phyloP scores from a whole-genome alignment of 2,329 filamentous ascomycete genomes.

The Fusarium sp. region DNA sequence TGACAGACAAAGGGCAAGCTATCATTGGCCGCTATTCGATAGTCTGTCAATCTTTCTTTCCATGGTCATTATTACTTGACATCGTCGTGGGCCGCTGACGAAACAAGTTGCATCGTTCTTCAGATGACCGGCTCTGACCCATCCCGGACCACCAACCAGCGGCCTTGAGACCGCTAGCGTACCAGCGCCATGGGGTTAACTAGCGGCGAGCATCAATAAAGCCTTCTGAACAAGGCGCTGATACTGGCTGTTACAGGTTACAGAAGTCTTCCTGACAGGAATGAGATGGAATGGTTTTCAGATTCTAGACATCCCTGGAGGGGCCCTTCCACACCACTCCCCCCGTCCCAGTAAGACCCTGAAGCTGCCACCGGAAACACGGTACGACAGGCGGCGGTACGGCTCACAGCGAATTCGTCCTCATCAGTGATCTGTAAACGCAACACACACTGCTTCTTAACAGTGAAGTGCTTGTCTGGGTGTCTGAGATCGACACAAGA shows the following conservation, averaged over 20 bases:
- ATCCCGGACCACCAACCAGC: constrained; percentile 31
- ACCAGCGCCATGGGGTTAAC: constrained; percentile 41
- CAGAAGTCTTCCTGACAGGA: constrained; percentile 30
- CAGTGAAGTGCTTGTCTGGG: constrained; percentile 22
- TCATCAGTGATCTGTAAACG: constrained; percentile 30
- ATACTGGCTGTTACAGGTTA: constrained; percentile 37
- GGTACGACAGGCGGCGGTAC: constrained; percentile 34
- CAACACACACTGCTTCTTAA: constrained; percentile 12
- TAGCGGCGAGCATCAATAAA: constrained; percentile 29
- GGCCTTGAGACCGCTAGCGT: constrained; percentile 40
- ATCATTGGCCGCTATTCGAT: constrained; percentile 19
- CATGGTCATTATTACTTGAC: constrained; percentile 24
- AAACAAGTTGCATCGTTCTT: constrained; percentile 39
- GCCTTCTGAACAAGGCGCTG: constrained; percentile 14
- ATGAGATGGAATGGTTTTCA: constrained; percentile 35
- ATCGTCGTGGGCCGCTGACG: constrained; percentile 38
- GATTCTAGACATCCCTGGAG: constrained; percentile 26
- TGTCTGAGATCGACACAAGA: constrained; percentile 38
- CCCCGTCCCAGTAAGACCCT: constrained; percentile 25
- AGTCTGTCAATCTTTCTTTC: constrained; percentile 8
- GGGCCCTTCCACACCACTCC: constrained; percentile 12
- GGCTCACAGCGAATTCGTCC: constrained; percentile 35
- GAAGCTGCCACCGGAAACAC: constrained; percentile 38
- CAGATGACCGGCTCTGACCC: constrained; percentile 38
- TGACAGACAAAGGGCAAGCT: constrained; percentile 9